phyloP scores from a whole-genome alignment of 495 filamentous ascomycete species.

The Aspergillus diversus region DNA sequence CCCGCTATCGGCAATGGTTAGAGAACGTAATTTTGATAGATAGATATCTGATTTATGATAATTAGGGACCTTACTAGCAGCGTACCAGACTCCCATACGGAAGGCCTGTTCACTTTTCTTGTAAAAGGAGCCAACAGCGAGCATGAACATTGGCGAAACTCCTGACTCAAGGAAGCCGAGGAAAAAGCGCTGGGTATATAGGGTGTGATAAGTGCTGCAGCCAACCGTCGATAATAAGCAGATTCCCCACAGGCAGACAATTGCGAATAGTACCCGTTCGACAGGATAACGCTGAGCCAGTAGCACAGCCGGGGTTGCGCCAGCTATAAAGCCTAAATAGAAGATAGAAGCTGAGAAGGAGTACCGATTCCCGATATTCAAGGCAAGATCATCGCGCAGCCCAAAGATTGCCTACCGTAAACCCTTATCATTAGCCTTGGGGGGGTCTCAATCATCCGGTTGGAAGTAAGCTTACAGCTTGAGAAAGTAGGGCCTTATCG shows the following conservation, averaged over 20 bases:
- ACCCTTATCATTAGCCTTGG: no score
- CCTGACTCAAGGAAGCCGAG: constrained; percentile 47
- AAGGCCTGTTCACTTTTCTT: constrained; percentile 50
- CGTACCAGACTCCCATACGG: no score
- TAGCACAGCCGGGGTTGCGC: constrained; percentile 46
- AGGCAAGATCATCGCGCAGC: constrained; percentile 35
- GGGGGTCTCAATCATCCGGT: neutral
- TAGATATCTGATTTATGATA: neutral
- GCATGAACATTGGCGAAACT: constrained; percentile 41
- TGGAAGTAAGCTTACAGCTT: constrained; percentile 42
- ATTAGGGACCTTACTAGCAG: constrained; percentile 20
- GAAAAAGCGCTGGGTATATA: constrained; percentile 52
- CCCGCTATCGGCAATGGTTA: constrained; percentile 34
- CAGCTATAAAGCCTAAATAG: constrained; percentile 53
- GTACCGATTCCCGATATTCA: constrained; percentile 41
- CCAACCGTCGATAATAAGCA: constrained; percentile 42
- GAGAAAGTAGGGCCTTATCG: constrained; percentile 55
- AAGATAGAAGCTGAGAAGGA: constrained; percentile 47
- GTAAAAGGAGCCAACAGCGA: constrained; percentile 47
- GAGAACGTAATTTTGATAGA: constrained; percentile 19
- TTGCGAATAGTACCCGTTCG: constrained; percentile 43
- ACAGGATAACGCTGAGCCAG: constrained; percentile 50
- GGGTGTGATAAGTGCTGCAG: constrained; percentile 37
- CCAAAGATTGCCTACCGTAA: constrained; percentile 40
- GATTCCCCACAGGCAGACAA: constrained; percentile 39